Base-by-base conservation (phyloP, 2,329 filamentous ascomycete genomes). In the Xylariaceae sp. region DNA sequence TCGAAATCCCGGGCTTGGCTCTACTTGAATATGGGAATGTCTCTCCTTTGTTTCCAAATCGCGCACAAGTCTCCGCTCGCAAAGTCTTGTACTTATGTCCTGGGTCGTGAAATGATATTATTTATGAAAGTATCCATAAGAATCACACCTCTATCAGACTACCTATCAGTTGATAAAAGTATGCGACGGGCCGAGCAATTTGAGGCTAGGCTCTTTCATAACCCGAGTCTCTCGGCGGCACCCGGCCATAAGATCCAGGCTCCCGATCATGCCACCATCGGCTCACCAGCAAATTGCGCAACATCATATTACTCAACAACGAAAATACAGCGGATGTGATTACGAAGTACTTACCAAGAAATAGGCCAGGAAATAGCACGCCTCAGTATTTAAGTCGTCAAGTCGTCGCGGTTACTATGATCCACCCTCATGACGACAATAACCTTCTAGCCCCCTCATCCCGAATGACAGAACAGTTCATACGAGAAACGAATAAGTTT, bases 211-310 rank as follows among this genome's bases (percentile, higher is more conserved):
- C 26, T 26, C 8, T 26, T 26, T 5, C 26, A 8, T 26, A 8
- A 26, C 4, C 8, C 26, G 5, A 5, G 8, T 26, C 26, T 26
- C 26, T 26, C 26, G 26, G 26, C 26, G 8, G 8, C 49, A n/a
- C 49, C 45, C 51, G 26, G 47, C 52, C 45, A 30, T 46, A 55
- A 52, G 52, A 55, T 51, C 19, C 9, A 7, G 34, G 29, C 49
- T 30, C 22, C 13, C 26, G 49, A 59, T 59, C 56, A 54, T 47
- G 34, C 56, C 56, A 59, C 51, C 36, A 54, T 59, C 56, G 54
- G 56, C 48, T 58, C 53, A 58, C 43, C 44, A 26, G 26, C 26
- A 26, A 8, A 26, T 26, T 8, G 4, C 8, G 26, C 26, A 8
- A 26, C 26, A n/a, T 26, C 26, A 8, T 26, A 26, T 26, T 26